Evolutionary conservation across 2,329 filamentous ascomycete genomes (phyloP), one percentile per base, ranked within the genome.

Genomic region (Helminthosporium solani): DNA sequence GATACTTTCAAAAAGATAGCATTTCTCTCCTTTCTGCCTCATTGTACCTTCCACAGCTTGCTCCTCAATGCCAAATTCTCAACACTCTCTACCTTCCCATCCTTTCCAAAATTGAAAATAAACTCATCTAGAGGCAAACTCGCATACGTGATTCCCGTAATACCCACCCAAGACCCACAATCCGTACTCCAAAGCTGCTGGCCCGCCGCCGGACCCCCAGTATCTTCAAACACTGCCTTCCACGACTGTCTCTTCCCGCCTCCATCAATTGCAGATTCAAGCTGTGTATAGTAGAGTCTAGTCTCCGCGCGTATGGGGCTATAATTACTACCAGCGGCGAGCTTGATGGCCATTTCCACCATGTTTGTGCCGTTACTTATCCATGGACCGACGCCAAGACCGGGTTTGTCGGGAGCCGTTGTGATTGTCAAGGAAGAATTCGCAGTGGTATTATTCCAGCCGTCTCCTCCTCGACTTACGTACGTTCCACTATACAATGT

Each of bases 221-320:
- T 57, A 18, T 59, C 59, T 35, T 63, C 58, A 28, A 58, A 61
- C 0, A 60, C 44, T 0, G 56, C 58, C 42, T 61, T 61, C 50
- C 53, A 63, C 0, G 48, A 37, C 28, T 58, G 52, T 27, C 49
- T 46, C 35, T 46, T 57, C 4, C 57, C 54, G 8, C 57, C 54
- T 16, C 42, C 37, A 2, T 38, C 15, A 7, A 47, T 48, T 15
- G 42, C 49, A 3, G 50, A 30, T 9, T 57, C 56, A 9, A 63
- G 45, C 7, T 57, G 53, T 0, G 58, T 58, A 25, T 57, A 59
- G 42, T 63, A 63, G 2, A 63, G 43, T 4, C 60, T 41, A 1
- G 50, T 44, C 27, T 58, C 56, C 5, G 56, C 31, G 1, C 21
- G 49, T 9, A 28, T n/a, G 8, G 53, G 46, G 2, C n/a, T 36